Evolutionary conservation across 768 basidiomycete genomes (phyloP).

Genomic region (Phylloporus rhodoxanthus): DNA sequence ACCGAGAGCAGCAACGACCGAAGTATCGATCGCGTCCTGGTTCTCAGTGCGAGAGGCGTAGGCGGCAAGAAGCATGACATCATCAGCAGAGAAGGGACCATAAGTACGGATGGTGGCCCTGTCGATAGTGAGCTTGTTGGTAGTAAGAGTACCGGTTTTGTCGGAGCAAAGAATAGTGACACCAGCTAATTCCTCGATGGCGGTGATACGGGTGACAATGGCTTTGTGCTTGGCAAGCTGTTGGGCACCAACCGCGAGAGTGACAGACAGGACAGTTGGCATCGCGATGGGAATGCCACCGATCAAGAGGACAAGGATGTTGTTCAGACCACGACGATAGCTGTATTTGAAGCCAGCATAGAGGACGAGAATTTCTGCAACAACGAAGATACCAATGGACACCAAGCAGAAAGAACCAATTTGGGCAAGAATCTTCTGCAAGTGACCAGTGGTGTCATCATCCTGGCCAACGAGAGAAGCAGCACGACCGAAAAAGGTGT

Average conservation of each 20-base stretch:
- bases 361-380: conserved; percentile 90
- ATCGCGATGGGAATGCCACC: conserved; percentile 99
- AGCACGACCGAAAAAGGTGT: conserved; percentile 98
- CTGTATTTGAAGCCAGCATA: conserved; percentile 87
- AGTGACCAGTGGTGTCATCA: conserved; percentile 95
- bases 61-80: conserved; percentile 88
- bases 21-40: conserved; percentile 93
- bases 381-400: conserved; percentile 91
- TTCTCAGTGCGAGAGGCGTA: conserved; percentile 98
- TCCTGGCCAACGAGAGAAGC: conserved; percentile 96
- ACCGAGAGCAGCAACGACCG: conserved; percentile 76
- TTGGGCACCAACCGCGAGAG: conserved; percentile 97
- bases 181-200: conserved; percentile 96
- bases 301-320: conserved; percentile 97
- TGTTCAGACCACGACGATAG: conserved; percentile 93
- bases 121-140: conserved; percentile 99
- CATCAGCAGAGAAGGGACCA: conserved; percentile 80
- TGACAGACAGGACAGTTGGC: conserved; percentile 98
- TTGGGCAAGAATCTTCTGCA: conserved; percentile 97
- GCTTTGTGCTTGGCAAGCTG: conserved; percentile 99
- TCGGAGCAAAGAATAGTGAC: conserved; percentile 98
- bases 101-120: conserved; percentile 87
- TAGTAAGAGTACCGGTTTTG: conserved; percentile 97
- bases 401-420: conserved; percentile 97
- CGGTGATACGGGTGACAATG: conserved; percentile 98